Evolutionary conservation across 2,329 filamentous ascomycete species (phyloP).

Genomic region (Trichoderma sp.): DNA sequence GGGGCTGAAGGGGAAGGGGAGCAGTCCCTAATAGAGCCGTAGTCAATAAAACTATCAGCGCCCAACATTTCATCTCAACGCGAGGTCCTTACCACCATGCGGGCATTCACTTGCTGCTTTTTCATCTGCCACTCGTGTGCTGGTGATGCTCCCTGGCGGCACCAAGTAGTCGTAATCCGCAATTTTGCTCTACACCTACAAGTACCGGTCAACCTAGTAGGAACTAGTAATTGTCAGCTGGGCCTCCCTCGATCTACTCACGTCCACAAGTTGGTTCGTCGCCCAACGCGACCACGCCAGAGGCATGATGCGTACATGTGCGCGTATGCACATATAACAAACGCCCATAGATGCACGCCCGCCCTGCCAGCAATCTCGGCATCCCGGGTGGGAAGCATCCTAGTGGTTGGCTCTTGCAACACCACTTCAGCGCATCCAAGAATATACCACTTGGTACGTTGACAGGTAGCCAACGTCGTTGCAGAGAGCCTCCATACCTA

Average conservation of each 20-base stretch:
- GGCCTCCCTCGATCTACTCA: background rate
- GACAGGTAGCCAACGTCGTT: background rate
- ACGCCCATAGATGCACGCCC: background rate
- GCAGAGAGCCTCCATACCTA: constrained; percentile 6
- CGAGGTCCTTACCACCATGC: background rate
- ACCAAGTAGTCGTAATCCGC: background rate
- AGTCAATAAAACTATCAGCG: background rate
- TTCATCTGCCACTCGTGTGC: background rate
- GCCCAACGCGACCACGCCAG: constrained; percentile 6
- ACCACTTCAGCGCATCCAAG: background rate
- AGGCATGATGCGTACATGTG: background rate
- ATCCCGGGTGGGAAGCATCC: background rate
- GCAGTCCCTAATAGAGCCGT: background rate
- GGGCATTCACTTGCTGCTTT: background rate
- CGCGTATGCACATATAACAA: constrained; percentile 7
- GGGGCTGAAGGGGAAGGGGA: background rate
- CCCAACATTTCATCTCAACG: background rate
- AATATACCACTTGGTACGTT: background rate
- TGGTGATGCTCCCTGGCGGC: background rate
- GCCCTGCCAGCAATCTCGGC: constrained; percentile 9
- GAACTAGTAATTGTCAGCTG: constrained; percentile 2
- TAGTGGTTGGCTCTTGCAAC: constrained; percentile 3
- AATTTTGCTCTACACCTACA: background rate
- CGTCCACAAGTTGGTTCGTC: constrained; percentile 6
- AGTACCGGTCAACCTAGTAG: background rate